These are phyloP conservation scores for Aspergillus fructus DNA, from an alignment of 2,329 filamentous ascomycete genomes.

Conservation along the genomic window DNA sequence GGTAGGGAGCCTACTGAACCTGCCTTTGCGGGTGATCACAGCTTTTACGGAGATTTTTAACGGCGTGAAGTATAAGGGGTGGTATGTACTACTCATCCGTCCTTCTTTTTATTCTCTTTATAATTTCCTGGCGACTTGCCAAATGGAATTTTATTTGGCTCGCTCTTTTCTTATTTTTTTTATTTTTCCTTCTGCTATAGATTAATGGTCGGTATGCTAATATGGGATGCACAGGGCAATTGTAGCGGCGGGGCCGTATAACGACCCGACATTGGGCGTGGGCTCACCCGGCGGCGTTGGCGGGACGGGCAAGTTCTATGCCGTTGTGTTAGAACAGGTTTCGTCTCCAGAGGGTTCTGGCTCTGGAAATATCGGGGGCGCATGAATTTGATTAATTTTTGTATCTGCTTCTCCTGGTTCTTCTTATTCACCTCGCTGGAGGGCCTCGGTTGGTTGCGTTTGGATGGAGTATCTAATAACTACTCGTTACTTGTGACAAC, in stretches of 20 bases:
- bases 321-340: constrained; percentile 35
- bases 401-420: not conserved
- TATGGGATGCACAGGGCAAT: constrained; percentile 27
- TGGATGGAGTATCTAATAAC: not conserved
- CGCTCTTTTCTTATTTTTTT: not conserved
- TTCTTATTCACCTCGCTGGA: not conserved
- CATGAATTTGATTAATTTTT: not conserved
- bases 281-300: not conserved
- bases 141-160: no score
- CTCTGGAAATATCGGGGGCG: not conserved
- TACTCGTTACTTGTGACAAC: not conserved
- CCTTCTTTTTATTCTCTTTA: not conserved
- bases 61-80: constrained; percentile 38
- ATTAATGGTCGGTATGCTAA: not conserved
- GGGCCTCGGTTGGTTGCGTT: not conserved
- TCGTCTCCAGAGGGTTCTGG: not conserved
- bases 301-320: constrained; percentile 39
- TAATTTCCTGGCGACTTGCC: no score
- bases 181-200: not conserved
- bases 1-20: not conserved
- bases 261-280: constrained; percentile 27
- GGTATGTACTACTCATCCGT: constrained; percentile 23
- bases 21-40: constrained; percentile 34
- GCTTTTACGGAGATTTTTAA: constrained; percentile 43
- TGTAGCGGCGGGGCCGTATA: constrained; percentile 34